Percentiles rank a stretch among this genome's conserved stretches.
Conservation (phyloP, 352 stramenopile species). For the Elongisporangium undulatum region DNA sequence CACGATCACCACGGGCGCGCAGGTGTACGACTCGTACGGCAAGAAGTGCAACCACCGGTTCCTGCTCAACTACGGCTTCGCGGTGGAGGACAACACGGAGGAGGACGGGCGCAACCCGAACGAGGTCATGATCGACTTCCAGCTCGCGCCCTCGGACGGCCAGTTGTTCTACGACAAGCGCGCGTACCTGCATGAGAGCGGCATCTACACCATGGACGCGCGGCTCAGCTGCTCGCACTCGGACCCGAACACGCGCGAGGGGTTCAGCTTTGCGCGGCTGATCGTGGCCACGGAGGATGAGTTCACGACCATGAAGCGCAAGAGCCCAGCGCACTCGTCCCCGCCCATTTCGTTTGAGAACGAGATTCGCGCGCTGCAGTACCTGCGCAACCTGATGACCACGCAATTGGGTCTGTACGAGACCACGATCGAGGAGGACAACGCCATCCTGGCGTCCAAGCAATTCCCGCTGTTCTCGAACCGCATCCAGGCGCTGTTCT, state of each 20-base stretch:
- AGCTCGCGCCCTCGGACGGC: conserved; percentile 51
- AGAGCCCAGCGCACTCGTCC: conserved; percentile 69
- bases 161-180: conserved; percentile 84
- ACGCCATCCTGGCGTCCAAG: conserved; percentile 75
- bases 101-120: conserved; percentile 98
- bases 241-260: conserved; percentile 81
- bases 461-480: conserved; percentile 83
- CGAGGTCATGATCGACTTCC: conserved; percentile 91
- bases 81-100: conserved; percentile 98
- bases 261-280: conserved; percentile 79
- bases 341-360: conserved; percentile 84
- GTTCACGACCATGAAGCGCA: conserved; percentile 80
- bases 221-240: conserved; percentile 82
- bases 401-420: conserved; percentile 76
- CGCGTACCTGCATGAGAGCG: conserved; percentile 81
- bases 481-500: conserved; percentile 84
- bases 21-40: conserved; percentile 99
- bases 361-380: conserved; percentile 73
- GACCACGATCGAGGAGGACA: conserved; percentile 86
- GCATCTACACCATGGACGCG: conserved; percentile 85
- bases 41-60: conserved; percentile 99
- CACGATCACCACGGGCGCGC: conserved; percentile 70
- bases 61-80: conserved; percentile 99
- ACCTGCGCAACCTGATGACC: conserved; percentile 74
- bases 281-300: conserved; percentile 84